Evolutionary conservation across 2,329 filamentous ascomycete genomes (phyloP).

Genomic region (Talaromyces pinophilus): DNA sequence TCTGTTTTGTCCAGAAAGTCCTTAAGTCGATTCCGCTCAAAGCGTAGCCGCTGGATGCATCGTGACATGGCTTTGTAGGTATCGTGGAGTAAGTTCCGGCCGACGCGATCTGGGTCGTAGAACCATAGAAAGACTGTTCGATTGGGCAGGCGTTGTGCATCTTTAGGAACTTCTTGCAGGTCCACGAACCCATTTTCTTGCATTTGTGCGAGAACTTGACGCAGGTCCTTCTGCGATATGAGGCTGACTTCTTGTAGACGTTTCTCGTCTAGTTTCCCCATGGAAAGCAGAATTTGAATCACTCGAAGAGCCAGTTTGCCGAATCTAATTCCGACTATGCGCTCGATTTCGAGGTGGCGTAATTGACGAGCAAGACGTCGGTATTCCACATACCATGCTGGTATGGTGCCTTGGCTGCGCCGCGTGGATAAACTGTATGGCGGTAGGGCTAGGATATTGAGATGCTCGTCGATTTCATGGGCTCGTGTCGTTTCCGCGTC

Average conservation of each 20-base stretch:
- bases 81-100: conserved; percentile 71
- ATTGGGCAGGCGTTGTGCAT: conserved; percentile 76
- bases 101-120: conserved; percentile 75
- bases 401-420: conserved; percentile 52
- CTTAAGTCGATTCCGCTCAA: conserved; percentile 71
- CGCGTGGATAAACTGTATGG: conserved; percentile 42
- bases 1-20: conserved; percentile 78
- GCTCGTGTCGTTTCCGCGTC: conserved; percentile 24
- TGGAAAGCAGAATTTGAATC: conserved; percentile 79
- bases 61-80: conserved; percentile 89
- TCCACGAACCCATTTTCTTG: conserved; percentile 85
- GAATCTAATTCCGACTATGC: conserved; percentile 74
- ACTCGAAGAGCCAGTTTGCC: conserved; percentile 77
- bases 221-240: conserved; percentile 81
- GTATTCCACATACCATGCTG: conserved; percentile 84
- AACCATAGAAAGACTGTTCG: conserved; percentile 90
- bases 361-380: conserved; percentile 68
- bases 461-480: conserved; percentile 43
- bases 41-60: conserved; percentile 74
- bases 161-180: conserved; percentile 89
- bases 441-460: conserved; percentile 53
- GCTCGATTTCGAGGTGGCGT: conserved; percentile 76
- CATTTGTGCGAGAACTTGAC: conserved; percentile 80
- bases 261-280: conserved; percentile 95
- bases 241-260: conserved; percentile 77